Conservation (phyloP, 768 basidiomycete genomes). For the Pleurotus djamor region DNA sequence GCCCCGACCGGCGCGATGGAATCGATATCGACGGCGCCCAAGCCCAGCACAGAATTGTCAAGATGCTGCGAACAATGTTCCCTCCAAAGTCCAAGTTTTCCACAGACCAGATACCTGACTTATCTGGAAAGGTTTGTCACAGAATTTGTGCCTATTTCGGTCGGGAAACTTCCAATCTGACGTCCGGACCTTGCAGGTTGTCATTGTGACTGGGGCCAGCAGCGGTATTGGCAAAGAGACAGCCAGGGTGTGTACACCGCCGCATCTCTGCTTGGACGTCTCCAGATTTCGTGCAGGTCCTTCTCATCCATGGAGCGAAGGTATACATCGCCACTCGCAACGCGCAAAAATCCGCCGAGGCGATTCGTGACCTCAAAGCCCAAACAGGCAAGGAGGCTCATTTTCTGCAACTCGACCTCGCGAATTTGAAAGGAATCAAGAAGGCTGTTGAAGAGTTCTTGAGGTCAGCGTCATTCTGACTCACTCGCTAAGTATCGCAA, state of each 20-base stretch:
- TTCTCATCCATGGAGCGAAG: slow-evolving; percentile 42
- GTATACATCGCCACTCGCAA: slow-evolving; percentile 52
- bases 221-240: slow-evolving; percentile 51
- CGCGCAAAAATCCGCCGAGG: slow-evolving; percentile 31
- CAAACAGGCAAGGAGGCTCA: slow-evolving; percentile 40
- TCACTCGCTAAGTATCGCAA: neutral
- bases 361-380: slow-evolving; percentile 35
- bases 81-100: slow-evolving; percentile 26
- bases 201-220: slow-evolving; percentile 51
- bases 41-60: too few species aligned
- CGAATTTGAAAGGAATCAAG: slow-evolving; percentile 39
- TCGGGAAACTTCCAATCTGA: neutral
- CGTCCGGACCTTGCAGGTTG: slow-evolving; percentile 16
- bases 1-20: too few species aligned
- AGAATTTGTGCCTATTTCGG: neutral
- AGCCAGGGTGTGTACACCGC: slow-evolving; percentile 22
- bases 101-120: slow-evolving; percentile 36
- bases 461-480: slow-evolving; percentile 14
- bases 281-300: slow-evolving; percentile 20
- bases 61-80: slow-evolving; percentile 2
- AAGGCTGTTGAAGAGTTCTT: slow-evolving; percentile 36
- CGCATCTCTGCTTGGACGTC: neutral
- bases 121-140: slow-evolving; percentile 28
- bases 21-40: too few species aligned
- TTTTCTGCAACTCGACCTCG: slow-evolving; percentile 43